These are phyloP conservation scores for Arabidopsis lyrata DNA, from an alignment of 441 rosid genomes.

Conservation along the genomic window DNA sequence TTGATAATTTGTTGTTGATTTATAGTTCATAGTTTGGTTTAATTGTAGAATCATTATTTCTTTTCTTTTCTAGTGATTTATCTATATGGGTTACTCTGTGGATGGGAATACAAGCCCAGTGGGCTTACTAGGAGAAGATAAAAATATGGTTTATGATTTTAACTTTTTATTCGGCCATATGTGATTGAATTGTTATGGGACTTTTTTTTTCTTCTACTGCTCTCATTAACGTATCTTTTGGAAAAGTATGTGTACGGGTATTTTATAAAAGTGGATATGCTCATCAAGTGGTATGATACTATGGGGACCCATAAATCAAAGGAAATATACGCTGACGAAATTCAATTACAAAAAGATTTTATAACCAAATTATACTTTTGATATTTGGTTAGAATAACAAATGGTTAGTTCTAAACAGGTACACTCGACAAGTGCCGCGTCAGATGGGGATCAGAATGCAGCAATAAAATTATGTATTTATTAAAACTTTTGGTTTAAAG, in stretches of 20 bases:
- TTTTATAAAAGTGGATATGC: constrained; percentile 28
- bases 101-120: constrained; percentile 17
- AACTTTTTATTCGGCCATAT: background rate
- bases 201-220: background rate
- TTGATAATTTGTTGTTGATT: too few relatives aligned
- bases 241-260: constrained; percentile 21
- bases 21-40: too few relatives aligned
- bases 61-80: background rate
- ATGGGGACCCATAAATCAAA: constrained; percentile 39
- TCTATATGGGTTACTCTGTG: background rate
- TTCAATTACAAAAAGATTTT: constrained; percentile 27
- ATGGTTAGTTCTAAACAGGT: constrained; percentile 41
- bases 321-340: constrained; percentile 40
- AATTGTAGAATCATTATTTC: too few relatives aligned
- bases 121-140: background rate
- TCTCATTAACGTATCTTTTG: background rate
- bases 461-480: background rate
- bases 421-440: constrained; percentile 35
- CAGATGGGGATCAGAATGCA: constrained; percentile 15
- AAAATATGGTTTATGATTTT: background rate
- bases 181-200: background rate
- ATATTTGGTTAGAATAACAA: background rate
- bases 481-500: background rate
- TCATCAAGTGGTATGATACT: constrained; percentile 29
- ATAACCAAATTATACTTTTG: constrained; percentile 19